Evolutionary conservation across 352 stramenopile genomes (phyloP), one percentile per base, ranked within the genome.

Genomic region (Phytopythium montanum): DNA sequence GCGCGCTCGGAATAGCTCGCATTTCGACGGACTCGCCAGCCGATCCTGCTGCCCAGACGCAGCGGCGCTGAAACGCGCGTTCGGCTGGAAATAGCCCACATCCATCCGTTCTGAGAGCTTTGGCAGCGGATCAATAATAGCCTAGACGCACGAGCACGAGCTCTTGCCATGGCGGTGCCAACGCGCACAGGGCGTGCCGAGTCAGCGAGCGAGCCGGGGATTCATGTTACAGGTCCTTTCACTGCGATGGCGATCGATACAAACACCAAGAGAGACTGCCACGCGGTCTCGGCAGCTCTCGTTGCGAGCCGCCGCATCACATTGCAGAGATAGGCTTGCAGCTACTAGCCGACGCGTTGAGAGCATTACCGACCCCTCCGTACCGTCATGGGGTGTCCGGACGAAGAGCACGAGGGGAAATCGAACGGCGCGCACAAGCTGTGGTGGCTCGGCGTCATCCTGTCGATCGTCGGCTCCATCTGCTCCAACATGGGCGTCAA

Each of bases 401-500:
- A 23, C 18, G 34, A 6, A 13, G 34, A 25, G 6, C 9, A 49
- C 13, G 21, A 26, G 18, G 9, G 16, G 5, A 34, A 16, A 25
- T 16, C 13, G 0, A 10, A 29, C n/a, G 51, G 51, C 52, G 48
- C 48, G 7, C 36, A 46, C 52, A 18, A 46, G 8, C 59, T 90
- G 21, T 92, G 82, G 82, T 92, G 87, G 36, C 68, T 92, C 31
- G 87, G 87, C 52, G 87, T 96, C 36, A 85, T 92, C 59, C 59
- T 96, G 9, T 75, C 60, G 57, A 79, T 94, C 70, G 54, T 88
- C 34, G 80, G 76, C 36, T 93, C 83, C 16, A 58, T 94, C 29
- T 69, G 68, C 64, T 91, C 81, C 65, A 94, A 96, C 69, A 81
- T 96, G 59, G 87, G 87, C 50, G 81, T 94, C 18, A 96, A 96